Conservation (phyloP, 306 rosid species). For the Corylus avellana region DNA sequence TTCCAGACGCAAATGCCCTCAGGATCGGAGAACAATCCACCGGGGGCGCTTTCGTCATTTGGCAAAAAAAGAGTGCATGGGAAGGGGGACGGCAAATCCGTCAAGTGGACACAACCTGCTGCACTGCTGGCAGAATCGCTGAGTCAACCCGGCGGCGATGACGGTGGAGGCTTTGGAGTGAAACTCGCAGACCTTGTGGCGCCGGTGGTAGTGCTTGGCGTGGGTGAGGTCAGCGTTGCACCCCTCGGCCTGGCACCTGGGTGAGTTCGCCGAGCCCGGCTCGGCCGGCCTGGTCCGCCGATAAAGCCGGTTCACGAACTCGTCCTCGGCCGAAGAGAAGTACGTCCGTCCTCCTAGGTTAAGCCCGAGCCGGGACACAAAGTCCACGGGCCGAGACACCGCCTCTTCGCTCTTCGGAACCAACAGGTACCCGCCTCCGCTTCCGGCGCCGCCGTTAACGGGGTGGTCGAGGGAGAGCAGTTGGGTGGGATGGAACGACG, state of each 20-base stretch:
- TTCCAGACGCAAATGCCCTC: slow-evolving; percentile 53
- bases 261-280: slow-evolving; percentile 51
- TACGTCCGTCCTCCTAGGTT: slow-evolving; percentile 90
- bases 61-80: not conserved
- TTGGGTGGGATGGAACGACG: slow-evolving; percentile 39
- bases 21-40: slow-evolving; percentile 28
- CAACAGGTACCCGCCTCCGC: slow-evolving; percentile 41
- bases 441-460: slow-evolving; percentile 29
- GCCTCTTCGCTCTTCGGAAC: slow-evolving; percentile 72
- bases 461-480: slow-evolving; percentile 58
- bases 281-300: slow-evolving; percentile 68
- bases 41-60: slow-evolving; percentile 32
- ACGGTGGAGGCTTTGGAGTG: slow-evolving; percentile 96
- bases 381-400: slow-evolving; percentile 45
- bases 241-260: slow-evolving; percentile 92
- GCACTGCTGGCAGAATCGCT: slow-evolving; percentile 99
- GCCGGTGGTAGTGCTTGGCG: slow-evolving; percentile 96
- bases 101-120: slow-evolving; percentile 65
- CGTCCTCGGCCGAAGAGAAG: slow-evolving; percentile 75
- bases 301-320: slow-evolving; percentile 81
- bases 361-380: slow-evolving; percentile 81
- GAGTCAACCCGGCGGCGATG: slow-evolving; percentile 92
- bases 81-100: not conserved
- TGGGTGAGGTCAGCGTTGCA: slow-evolving; percentile 91
- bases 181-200: slow-evolving; percentile 97